phyloP scores from a whole-genome alignment of 73 alveolate species.

The Breviolum minutum region DNA sequence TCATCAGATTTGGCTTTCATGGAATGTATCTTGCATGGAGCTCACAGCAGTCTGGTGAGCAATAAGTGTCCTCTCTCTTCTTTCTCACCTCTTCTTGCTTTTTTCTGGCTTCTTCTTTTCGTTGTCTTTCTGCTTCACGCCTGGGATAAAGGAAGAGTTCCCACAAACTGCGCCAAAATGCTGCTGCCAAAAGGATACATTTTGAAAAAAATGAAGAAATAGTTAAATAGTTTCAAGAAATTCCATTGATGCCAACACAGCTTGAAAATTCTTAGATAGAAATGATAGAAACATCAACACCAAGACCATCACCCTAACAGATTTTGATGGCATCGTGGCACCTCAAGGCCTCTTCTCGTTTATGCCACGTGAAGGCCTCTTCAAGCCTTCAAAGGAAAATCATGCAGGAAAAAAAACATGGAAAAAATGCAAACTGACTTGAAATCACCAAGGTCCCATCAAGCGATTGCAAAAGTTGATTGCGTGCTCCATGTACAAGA shows the following conservation, averaged over 20 bases:
- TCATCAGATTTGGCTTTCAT: too few relatives aligned
- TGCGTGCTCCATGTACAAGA: too few relatives aligned
- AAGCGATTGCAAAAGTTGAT: too few relatives aligned
- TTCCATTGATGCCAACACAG: not conserved
- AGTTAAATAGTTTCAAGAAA: not conserved
- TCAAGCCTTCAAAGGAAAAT: slow-evolving; percentile 19
- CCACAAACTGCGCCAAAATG: too few relatives aligned
- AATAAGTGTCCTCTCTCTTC: slow-evolving; percentile 31
- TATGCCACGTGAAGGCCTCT: slow-evolving; percentile 54
- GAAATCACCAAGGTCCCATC: too few relatives aligned
- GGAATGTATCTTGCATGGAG: too few relatives aligned
- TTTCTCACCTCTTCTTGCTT: slow-evolving; percentile 68
- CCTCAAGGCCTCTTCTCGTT: slow-evolving; percentile 34
- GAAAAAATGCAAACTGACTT: not conserved
- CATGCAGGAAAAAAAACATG: not conserved
- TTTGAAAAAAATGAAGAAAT: not conserved
- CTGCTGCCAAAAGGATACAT: too few relatives aligned
- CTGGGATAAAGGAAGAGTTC: not conserved
- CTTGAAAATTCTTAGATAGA: not conserved
- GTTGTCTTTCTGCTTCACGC: slow-evolving; percentile 74
- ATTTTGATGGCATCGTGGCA: too few relatives aligned
- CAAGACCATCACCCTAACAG: not conserved
- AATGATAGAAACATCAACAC: not conserved
- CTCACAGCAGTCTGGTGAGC: not conserved
- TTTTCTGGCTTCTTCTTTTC: slow-evolving; percentile 59